Percentiles rank a stretch among this genome's conserved stretches.
Evolutionary conservation across 2,329 filamentous ascomycete genomes (phyloP).

Genomic region (Xenoacremonium recifei): DNA sequence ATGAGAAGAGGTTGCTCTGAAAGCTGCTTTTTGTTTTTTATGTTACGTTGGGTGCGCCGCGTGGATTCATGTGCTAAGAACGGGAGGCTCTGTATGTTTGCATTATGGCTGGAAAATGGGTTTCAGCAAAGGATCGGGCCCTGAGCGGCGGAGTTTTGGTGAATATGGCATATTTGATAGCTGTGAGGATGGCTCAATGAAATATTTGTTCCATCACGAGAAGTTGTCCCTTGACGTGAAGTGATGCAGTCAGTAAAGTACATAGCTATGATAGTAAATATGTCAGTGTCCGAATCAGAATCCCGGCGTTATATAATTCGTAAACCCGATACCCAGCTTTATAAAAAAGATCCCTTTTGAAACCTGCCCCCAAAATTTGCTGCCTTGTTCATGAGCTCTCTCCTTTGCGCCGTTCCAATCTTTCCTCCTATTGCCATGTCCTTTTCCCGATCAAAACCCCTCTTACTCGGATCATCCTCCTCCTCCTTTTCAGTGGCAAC

Average conservation of each 20-base stretch:
- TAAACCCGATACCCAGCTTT: too few relatives aligned
- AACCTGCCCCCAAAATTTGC: conserved; percentile 82
- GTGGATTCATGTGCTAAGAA: too few relatives aligned
- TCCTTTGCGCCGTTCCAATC: conserved; percentile 70
- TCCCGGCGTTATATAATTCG: too few relatives aligned
- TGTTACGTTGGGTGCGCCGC: too few relatives aligned
- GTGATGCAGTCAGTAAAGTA: too few relatives aligned
- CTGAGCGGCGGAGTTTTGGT: conserved; percentile 36
- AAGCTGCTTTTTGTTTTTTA: conserved; percentile 10
- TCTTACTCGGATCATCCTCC: conserved; percentile 85
- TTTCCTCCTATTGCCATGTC: conserved; percentile 79
- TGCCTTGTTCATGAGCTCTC: conserved; percentile 76
- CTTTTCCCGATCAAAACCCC: conserved; percentile 88
- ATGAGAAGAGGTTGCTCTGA: conserved; percentile 10
- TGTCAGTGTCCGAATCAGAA: too few relatives aligned
- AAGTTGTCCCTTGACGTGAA: too few relatives aligned
- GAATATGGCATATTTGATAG: conserved; percentile 26
- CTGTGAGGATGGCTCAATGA: conserved; percentile 22
- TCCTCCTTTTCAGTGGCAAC: conserved; percentile 37
- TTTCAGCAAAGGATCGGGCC: conserved; percentile 26
- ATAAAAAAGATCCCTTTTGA: conserved; percentile 68
- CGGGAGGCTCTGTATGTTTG: conserved; percentile 20
- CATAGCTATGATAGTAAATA: too few relatives aligned
- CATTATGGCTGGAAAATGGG: conserved; percentile 26
- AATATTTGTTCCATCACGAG: conserved; percentile 20